These are phyloP conservation scores for Sporisorium reilianum DNA, from an alignment of 1,284 basidiomycete genomes.

Conservation along the genomic window DNA sequence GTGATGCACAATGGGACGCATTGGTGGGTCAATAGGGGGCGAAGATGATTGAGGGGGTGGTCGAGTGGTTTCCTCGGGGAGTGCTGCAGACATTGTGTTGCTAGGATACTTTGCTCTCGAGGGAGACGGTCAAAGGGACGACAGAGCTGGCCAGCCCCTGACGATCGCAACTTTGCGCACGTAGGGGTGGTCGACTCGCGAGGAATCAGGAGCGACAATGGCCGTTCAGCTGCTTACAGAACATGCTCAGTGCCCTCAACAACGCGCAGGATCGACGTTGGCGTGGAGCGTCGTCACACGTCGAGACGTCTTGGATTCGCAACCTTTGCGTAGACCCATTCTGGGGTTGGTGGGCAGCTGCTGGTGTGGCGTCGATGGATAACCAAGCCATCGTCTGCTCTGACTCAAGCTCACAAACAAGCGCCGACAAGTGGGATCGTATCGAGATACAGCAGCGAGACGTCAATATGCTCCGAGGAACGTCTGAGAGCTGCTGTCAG, in stretches of 20 bases:
- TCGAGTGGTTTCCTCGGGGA: background rate
- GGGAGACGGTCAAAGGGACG: background rate
- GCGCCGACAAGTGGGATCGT: too few species aligned
- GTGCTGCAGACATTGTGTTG: background rate
- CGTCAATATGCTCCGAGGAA: too few species aligned
- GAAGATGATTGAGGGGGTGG: background rate
- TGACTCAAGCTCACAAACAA: too few species aligned
- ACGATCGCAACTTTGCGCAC: background rate
- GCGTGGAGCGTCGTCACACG: slow-evolving; percentile 19
- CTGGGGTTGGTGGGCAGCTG: too few species aligned
- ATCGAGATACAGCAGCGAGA: too few species aligned
- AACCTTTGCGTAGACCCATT: too few species aligned
- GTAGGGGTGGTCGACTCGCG: background rate
- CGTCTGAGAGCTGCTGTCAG: too few species aligned
- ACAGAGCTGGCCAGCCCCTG: too few species aligned
- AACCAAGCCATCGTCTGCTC: too few species aligned
- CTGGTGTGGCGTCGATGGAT: background rate
- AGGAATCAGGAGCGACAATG: background rate
- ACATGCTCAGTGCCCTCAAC: background rate
- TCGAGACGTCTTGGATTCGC: too few species aligned
- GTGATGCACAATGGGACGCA: background rate
- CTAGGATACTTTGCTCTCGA: background rate
- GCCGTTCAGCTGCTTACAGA: too few species aligned
- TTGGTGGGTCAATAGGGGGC: background rate
- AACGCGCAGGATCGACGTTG: background rate